Base-by-base conservation (phyloP, 495 filamentous ascomycete species). In the Daldinia concentrica region DNA sequence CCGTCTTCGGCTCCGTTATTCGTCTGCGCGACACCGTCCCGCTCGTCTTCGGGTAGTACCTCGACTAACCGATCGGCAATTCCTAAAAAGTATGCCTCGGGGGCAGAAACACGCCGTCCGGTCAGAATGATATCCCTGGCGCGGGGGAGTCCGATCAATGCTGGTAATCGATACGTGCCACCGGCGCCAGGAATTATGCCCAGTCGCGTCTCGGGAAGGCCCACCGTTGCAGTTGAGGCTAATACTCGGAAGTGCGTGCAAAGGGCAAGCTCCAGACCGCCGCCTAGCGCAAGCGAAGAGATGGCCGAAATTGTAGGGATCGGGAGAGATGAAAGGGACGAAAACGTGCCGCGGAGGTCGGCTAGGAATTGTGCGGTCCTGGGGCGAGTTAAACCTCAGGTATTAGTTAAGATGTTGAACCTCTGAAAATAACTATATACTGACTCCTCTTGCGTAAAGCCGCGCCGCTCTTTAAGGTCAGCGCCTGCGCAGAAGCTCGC, bases 131-230 rank as follows among this genome's bases (percentile, higher is more conserved):
- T 78, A 74, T 98, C 93, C 50, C 93, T 82, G 6, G 95, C 95
- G 24, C 91, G 87, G 7, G 83, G 78, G 4, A 88, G 77, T 4
- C 95, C 96, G 59, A 98, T 89, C 15, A 98, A 74, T 0, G 79
- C 80, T 0, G 92, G 93, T 0, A 99, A 86, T 4, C 95, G 89
- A 77, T 92, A 94, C 0, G 94, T 97, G 17, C 95, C 95, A 6
- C 95, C 95, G 0, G 95, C 96, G 48, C 95, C 95, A 6, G 95
- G 95, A 64, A 98, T 91, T 74, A 99, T 98, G 24, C 90, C 95
- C 1, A 99, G 86, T 0, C 93, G 82, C 0, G 95, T 98, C 74
- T 99, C 95, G 2, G 95, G 95, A 2, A 99, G 86, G 0, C 88
- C 95, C 62, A 99, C 88, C 51, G 83, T 81, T 24, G 91, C 90